phyloP scores from a whole-genome alignment of 345 rosid genomes.

The Eucalyptus melliodora region DNA sequence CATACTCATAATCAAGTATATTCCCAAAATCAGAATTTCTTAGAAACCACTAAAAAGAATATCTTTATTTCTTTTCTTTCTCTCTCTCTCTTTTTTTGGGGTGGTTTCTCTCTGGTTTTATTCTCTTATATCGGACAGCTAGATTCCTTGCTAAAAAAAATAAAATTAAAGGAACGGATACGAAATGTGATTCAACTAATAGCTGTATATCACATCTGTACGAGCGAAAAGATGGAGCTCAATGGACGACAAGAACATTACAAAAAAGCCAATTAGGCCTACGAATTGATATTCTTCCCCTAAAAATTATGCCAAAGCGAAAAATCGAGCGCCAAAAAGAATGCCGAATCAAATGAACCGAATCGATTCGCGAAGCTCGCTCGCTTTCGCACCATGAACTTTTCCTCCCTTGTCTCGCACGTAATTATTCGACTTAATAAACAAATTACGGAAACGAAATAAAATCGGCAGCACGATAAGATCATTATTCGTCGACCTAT shows the following conservation, averaged over 20 bases:
- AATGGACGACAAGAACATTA: neutral
- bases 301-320: neutral
- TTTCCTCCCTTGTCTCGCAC: neutral
- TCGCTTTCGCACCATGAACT: neutral
- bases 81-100: neutral
- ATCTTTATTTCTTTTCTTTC: neutral
- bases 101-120: conserved; percentile 7
- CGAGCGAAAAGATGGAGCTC: neutral
- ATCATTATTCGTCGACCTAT: neutral
- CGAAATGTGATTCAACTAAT: neutral
- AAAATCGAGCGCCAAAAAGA: neutral
- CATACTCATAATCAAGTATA: neutral
- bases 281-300: neutral
- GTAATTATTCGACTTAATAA: neutral
- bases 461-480: neutral
- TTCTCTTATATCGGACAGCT: conserved; percentile 3
- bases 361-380: neutral
- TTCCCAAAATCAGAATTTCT: conserved; percentile 20
- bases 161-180: neutral
- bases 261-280: neutral
- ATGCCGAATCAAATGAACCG: neutral
- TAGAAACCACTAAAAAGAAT: neutral
- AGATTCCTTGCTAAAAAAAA: conserved; percentile 2
- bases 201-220: neutral
- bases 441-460: neutral